phyloP scores from a whole-genome alignment of 805 yeast species.

The Saccharomycopsis fodiens region DNA sequence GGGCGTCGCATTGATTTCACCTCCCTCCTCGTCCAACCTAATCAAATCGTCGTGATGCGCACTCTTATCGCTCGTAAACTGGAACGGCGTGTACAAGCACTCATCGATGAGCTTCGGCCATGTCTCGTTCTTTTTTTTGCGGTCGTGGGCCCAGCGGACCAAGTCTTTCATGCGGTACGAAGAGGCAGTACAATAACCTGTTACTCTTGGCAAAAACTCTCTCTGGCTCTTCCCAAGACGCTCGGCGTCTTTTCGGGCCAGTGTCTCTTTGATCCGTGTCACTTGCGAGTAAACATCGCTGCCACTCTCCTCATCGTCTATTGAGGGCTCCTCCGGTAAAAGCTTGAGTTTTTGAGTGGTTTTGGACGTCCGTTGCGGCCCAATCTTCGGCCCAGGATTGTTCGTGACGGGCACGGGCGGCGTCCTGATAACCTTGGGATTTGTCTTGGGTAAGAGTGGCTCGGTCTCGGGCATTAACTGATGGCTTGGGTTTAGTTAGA shows the following conservation, averaged over 20 bases:
- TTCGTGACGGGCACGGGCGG: not conserved
- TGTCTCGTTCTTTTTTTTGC: slow-evolving; percentile 55
- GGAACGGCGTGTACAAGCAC: slow-evolving; percentile 88
- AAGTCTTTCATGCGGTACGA: slow-evolving; percentile 85
- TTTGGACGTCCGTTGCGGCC: slow-evolving; percentile 68
- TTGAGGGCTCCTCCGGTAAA: slow-evolving; percentile 51
- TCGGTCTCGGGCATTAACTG: slow-evolving; percentile 3
- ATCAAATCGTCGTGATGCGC: slow-evolving; percentile 36
- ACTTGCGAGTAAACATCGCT: slow-evolving; percentile 77
- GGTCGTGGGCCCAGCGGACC: slow-evolving; percentile 73
- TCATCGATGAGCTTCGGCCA: slow-evolving; percentile 89
- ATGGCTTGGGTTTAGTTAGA: too few relatives aligned
- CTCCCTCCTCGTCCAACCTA: slow-evolving; percentile 87
- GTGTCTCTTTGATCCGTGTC: slow-evolving; percentile 71
- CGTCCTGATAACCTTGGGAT: not conserved
- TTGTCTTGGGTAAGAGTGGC: not conserved
- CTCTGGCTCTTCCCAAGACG: slow-evolving; percentile 72
- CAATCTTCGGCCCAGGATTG: slow-evolving; percentile 35
- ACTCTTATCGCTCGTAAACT: slow-evolving; percentile 15
- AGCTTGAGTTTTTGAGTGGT: slow-evolving; percentile 67
- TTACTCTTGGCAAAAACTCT: slow-evolving; percentile 81
- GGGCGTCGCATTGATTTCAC: slow-evolving; percentile 83
- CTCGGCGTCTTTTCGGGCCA: slow-evolving; percentile 92
- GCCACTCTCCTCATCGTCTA: slow-evolving; percentile 29
- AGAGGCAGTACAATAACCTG: slow-evolving; percentile 95